Percentiles rank a stretch among this genome's conserved stretches.
phyloP scores from a whole-genome alignment of 2,329 filamentous ascomycete genomes.

The Epichloe sylvatica region DNA sequence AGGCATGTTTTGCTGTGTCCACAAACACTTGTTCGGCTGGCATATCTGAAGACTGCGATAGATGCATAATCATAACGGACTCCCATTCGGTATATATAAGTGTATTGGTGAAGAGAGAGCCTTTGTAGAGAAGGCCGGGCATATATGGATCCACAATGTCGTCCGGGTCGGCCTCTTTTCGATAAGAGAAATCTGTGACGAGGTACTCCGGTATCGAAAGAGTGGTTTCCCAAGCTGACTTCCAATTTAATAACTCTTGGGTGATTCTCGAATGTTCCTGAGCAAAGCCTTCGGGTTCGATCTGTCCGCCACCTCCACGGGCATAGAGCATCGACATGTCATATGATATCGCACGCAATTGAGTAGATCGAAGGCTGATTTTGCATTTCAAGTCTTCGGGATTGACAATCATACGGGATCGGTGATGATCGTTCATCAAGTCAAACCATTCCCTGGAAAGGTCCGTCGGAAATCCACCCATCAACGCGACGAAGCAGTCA shows the following conservation, averaged over 20 bases:
- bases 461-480: slow-evolving; percentile 63
- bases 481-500: slow-evolving; percentile 69
- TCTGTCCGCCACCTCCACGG: slow-evolving; percentile 47
- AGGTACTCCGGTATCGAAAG: slow-evolving; percentile 48
- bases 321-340: slow-evolving; percentile 72
- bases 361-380: slow-evolving; percentile 52
- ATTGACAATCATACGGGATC: slow-evolving; percentile 40
- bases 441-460: slow-evolving; percentile 69
- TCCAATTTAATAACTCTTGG: slow-evolving; percentile 35
- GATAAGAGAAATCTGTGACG: slow-evolving; percentile 48
- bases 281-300: slow-evolving; percentile 51
- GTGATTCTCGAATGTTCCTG: slow-evolving; percentile 44
- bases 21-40: slow-evolving; percentile 34
- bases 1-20: slow-evolving; percentile 48
- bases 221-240: slow-evolving; percentile 41
- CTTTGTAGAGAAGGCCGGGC: slow-evolving; percentile 55
- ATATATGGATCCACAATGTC: slow-evolving; percentile 64
- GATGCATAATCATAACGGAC: slow-evolving; percentile 67
- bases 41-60: slow-evolving; percentile 52
- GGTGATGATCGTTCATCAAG: slow-evolving; percentile 47
- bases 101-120: slow-evolving; percentile 60
- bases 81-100: slow-evolving; percentile 64
- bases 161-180: slow-evolving; percentile 37
- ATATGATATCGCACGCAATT: slow-evolving; percentile 57
- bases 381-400: slow-evolving; percentile 52